Evolutionary conservation across 257 asterid species (phyloP).

Genomic region (Schizonepeta tenuifolia): DNA sequence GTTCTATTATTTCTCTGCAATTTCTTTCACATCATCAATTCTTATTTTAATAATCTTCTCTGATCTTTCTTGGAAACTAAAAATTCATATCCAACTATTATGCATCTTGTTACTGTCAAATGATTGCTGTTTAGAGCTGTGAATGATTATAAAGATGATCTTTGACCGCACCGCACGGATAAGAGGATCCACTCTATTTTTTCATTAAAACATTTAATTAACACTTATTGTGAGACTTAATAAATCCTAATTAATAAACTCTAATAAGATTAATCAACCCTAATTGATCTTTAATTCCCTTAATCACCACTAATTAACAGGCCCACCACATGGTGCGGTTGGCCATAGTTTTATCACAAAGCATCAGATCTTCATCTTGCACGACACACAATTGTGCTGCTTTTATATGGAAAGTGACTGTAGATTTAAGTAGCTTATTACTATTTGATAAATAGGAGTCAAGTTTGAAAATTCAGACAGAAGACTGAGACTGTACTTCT

Average conservation of each 20-base stretch:
- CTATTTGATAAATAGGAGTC: neutral
- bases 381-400: slow-evolving; percentile 7
- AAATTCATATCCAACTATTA: neutral
- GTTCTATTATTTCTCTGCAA: neutral
- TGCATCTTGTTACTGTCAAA: slow-evolving; percentile 14
- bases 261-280: too few relatives aligned
- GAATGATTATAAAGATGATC: too few relatives aligned
- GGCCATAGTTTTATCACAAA: slow-evolving; percentile 16
- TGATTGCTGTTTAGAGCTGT: neutral
- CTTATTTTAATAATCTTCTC: neutral
- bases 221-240: too few relatives aligned
- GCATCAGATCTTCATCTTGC: slow-evolving; percentile 30
- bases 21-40: neutral
- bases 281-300: too few relatives aligned
- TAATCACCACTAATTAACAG: too few relatives aligned
- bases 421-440: neutral
- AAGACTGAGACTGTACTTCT: neutral
- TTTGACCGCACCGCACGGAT: too few relatives aligned
- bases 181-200: too few relatives aligned
- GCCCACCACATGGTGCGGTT: too few relatives aligned
- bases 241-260: too few relatives aligned
- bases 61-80: neutral
- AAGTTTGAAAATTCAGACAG: neutral
- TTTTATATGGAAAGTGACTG: slow-evolving; percentile 14
- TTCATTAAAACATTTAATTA: too few relatives aligned